Conservation (phyloP, 441 rosid genomes). For the Erodium texanum region DNA sequence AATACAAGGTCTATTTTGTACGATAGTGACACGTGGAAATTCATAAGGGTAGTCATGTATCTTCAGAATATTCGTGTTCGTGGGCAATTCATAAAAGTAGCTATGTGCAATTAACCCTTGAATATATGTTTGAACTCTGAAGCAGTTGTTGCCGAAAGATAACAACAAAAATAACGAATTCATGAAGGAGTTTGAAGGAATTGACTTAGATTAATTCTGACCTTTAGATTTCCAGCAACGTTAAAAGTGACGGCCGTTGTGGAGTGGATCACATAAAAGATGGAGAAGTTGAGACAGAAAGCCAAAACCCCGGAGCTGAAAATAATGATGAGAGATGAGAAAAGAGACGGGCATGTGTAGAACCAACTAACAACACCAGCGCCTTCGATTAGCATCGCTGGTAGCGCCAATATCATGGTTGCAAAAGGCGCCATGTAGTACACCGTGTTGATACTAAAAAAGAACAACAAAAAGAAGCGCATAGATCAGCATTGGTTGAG, state of each 20-base stretch:
- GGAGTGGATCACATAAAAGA: slow-evolving; percentile 97
- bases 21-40: too few relatives aligned
- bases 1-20: too few relatives aligned
- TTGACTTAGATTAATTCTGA: slow-evolving; percentile 22
- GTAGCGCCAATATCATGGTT: slow-evolving; percentile 80
- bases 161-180: neutral
- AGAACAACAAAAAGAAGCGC: neutral
- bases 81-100: too few relatives aligned
- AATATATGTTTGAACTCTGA: neutral
- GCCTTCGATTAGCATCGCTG: slow-evolving; percentile 87
- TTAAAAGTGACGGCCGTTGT: slow-evolving; percentile 98
- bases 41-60: too few relatives aligned
- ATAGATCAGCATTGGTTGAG: slow-evolving; percentile 14
- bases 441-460: slow-evolving; percentile 83
- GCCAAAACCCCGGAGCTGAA: slow-evolving; percentile 88
- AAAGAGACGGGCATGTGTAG: slow-evolving; percentile 41
- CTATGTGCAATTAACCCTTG: too few relatives aligned
- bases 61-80: too few relatives aligned
- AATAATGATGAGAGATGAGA: slow-evolving; percentile 61
- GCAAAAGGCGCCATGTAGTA: slow-evolving; percentile 99
- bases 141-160: neutral
- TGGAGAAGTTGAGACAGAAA: slow-evolving; percentile 95
- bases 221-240: slow-evolving; percentile 99
- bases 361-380: slow-evolving; percentile 71
- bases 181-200: slow-evolving; percentile 1